A percentile compares a stretch with the other conserved stretches of the same genome.
Conservation (phyloP, 148 eudicot genomes). For the Diospyros kaki region DNA sequence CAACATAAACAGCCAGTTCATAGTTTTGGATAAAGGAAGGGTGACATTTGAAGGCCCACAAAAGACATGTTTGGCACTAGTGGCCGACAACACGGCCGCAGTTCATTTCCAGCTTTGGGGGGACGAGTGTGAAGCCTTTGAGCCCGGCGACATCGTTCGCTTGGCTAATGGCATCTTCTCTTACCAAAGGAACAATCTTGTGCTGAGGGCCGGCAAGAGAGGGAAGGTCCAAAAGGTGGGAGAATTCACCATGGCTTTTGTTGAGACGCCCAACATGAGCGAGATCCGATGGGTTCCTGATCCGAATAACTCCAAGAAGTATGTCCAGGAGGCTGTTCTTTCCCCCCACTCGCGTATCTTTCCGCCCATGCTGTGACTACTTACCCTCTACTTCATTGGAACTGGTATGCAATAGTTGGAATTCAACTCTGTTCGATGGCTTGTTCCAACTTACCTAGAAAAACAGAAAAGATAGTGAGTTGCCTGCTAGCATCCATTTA, state of each 20-base stretch:
- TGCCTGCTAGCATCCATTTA: no score
- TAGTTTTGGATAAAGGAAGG: conserved; percentile 70
- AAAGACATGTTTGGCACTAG: conserved; percentile 67
- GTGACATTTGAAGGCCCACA: conserved; percentile 40
- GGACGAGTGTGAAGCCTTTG: conserved; percentile 66
- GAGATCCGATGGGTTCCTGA: conserved; percentile 75
- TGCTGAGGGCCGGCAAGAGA: conserved; percentile 74
- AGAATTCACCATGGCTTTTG: conserved; percentile 70
- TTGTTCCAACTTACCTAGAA: no score
- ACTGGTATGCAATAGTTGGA: no score
- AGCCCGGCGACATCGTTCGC: conserved; percentile 61
- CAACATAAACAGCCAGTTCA: conserved; percentile 61
- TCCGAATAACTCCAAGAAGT: conserved; percentile 38
- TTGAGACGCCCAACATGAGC: conserved; percentile 85
- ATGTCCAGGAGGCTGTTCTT: conserved; percentile 38
- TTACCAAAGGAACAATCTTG: conserved; percentile 48
- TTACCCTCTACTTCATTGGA: no score
- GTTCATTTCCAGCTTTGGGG: conserved; percentile 94
- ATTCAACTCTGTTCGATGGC: no score
- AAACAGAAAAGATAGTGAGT: no score
- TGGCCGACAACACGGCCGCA: conserved; percentile 85
- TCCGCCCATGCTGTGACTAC: conserved; percentile 24
- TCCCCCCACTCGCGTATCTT: conserved; percentile 47
- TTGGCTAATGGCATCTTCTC: conserved; percentile 70
- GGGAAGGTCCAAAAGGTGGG: conserved; percentile 69